phyloP scores from a whole-genome alignment of 768 basidiomycete genomes.

The Macrolepiota dolichaula region DNA sequence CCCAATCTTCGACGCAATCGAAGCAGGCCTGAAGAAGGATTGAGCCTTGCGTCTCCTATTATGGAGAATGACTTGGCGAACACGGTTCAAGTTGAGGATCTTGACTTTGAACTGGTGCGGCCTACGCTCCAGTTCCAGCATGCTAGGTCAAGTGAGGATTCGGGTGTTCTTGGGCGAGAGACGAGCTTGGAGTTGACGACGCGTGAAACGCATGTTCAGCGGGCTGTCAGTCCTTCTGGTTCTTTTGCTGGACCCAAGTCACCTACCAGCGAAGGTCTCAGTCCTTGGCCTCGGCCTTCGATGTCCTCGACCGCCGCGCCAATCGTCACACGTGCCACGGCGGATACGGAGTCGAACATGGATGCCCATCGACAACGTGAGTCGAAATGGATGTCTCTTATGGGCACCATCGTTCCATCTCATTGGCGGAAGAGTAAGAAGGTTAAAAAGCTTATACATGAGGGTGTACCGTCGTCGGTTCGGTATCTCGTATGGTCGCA shows the following conservation, averaged over 20 bases:
- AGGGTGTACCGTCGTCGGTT: constrained; percentile 82
- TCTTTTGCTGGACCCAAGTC: constrained; percentile 30
- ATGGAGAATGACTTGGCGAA: not conserved
- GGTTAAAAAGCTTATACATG: constrained; percentile 65
- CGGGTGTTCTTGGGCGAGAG: constrained; percentile 33
- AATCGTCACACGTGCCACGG: constrained; percentile 9
- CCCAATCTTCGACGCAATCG: constrained; percentile 56
- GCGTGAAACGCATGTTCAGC: constrained; percentile 17
- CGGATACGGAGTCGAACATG: constrained; percentile 37
- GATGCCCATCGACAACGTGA: constrained; percentile 77
- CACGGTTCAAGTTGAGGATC: constrained; percentile 63
- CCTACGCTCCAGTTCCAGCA: constrained; percentile 41
- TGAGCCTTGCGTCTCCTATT: constrained; percentile 11
- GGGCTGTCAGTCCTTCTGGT: constrained; percentile 41
- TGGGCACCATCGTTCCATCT: constrained; percentile 52
- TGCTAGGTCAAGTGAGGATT: constrained; percentile 54
- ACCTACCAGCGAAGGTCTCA: constrained; percentile 15
- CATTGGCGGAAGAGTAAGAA: constrained; percentile 80
- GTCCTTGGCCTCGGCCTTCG: constrained; percentile 5
- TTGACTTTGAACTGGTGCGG: constrained; percentile 76
- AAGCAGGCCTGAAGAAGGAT: constrained; percentile 33
- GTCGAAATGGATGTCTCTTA: constrained; percentile 67
- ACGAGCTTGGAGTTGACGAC: constrained; percentile 26
- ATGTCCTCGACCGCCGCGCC: not conserved
- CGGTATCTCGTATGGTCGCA: constrained; percentile 84